Conservation (phyloP, 441 rosid genomes). For the Populus hybrid region DNA sequence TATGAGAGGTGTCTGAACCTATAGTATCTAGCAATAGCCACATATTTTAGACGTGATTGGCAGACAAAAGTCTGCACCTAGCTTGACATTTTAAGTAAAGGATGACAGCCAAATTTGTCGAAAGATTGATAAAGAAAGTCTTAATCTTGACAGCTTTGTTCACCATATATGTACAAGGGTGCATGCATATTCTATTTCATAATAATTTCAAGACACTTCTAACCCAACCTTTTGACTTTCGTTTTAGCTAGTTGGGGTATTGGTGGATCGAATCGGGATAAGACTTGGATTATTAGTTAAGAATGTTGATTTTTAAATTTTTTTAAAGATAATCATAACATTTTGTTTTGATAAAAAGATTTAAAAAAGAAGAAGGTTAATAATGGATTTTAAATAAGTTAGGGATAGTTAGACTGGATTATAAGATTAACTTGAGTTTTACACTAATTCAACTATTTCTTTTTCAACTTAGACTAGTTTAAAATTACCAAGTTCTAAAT, state of each 20-base stretch:
- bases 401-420: too few relatives aligned
- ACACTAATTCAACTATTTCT: too few relatives aligned
- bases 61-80: neutral
- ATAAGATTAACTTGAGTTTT: too few relatives aligned
- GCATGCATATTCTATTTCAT: neutral
- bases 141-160: slow-evolving; percentile 5
- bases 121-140: neutral
- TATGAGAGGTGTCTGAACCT: neutral
- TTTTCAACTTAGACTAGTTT: too few relatives aligned
- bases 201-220: neutral
- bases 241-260: neutral
- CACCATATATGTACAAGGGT: neutral
- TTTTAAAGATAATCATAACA: too few relatives aligned
- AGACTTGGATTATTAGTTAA: neutral
- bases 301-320: too few relatives aligned
- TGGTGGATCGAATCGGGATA: neutral
- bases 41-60: neutral
- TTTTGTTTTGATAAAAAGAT: too few relatives aligned
- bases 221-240: slow-evolving; percentile 6
- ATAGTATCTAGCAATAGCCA: neutral
- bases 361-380: too few relatives aligned
- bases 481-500: too few relatives aligned
- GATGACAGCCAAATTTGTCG: slow-evolving; percentile 1
- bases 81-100: neutral
- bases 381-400: too few relatives aligned